phyloP scores from a whole-genome alignment of 169 alveolate species.

The Plasmodium gallinaceum region DNA sequence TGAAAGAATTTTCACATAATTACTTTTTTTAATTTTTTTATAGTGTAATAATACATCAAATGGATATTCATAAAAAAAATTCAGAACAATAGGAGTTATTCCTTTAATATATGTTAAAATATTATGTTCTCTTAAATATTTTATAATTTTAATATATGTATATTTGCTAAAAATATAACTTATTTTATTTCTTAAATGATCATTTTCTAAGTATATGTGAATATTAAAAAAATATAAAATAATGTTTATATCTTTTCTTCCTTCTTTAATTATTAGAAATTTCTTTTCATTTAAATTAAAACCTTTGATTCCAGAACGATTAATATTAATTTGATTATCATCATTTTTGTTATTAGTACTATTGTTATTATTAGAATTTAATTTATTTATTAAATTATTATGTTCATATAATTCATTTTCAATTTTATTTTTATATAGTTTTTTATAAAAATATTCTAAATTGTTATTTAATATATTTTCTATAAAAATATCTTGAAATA shows the following conservation, averaged over 20 bases:
- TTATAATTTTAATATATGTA: slow-evolving; percentile 5
- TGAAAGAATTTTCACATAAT: slow-evolving; percentile 11
- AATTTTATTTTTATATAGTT: background rate
- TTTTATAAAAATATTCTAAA: slow-evolving; percentile 18
- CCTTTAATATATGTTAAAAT: slow-evolving; percentile 33
- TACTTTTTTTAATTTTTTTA: slow-evolving; percentile 15
- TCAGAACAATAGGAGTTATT: slow-evolving; percentile 14
- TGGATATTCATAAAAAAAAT: slow-evolving; percentile 35
- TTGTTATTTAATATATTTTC: slow-evolving; percentile 28
- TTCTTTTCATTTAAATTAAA: background rate
- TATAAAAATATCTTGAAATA: slow-evolving; percentile 10
- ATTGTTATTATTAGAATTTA: background rate
- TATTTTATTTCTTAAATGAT: slow-evolving; percentile 13
- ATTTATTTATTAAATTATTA: background rate
- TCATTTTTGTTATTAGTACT: background rate
- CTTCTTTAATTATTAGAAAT: background rate
- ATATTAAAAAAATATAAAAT: slow-evolving; percentile 10
- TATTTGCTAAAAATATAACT: slow-evolving; percentile 17
- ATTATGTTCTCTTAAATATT: background rate
- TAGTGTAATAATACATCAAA: slow-evolving; percentile 20
- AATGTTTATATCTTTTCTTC: slow-evolving; percentile 18
- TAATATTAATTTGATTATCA: background rate
- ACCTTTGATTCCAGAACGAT: background rate
- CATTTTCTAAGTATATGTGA: slow-evolving; percentile 18
- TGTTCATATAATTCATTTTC: background rate